Base-by-base conservation (phyloP, 2,329 filamentous ascomycete species). In the Aureobasidium sp. region DNA sequence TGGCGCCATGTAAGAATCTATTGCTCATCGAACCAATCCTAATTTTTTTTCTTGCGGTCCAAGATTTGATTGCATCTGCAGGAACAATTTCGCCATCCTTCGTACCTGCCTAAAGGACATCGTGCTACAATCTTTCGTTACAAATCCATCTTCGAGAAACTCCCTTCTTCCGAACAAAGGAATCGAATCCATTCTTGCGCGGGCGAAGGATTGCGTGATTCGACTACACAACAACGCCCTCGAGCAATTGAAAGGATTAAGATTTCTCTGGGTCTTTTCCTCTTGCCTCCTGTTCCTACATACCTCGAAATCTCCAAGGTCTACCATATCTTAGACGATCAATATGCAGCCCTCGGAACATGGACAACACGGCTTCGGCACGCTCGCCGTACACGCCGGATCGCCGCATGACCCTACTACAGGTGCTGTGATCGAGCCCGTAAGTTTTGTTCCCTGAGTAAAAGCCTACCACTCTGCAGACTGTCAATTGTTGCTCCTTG, bases 371-470 rank as follows among this genome's bases (percentile, higher is more conserved):
- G 82, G 85, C 66, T 97, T 99, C 77, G 94, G 91, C 65, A 99
- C 94, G 52, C 84, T 95, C 65, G 94, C 94, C 62, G 94, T 99
- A 22, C 94, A 99, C 77, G 92, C 93, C 66, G 94, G 94, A 65
- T 84, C 91, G 47, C 90, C 90, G 70, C 90, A 95, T 75, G 94
- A 99, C 78, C 89, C 93, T 52, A 80, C 84, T 44, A 99, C 93
- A 27, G 94, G 94, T 66, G 94, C 94, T 68, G 94, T 99, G 70
- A 99, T 99, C 74, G 91, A 94, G 77, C 79, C 94, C 69, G 83
- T 85, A 52, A 62, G 64, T 57, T 7, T 5, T 44, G 39, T 34
- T 56, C 22, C 15, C 7, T 22, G 31, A n/a, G 25, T 12, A 9
- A 39, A 44, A 42, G 17, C 20, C 47, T 51, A n/a, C 29, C 17